These are phyloP conservation scores for Zalaria sp. DNA, from an alignment of 2,329 filamentous ascomycete genomes.

Conservation along the genomic window DNA sequence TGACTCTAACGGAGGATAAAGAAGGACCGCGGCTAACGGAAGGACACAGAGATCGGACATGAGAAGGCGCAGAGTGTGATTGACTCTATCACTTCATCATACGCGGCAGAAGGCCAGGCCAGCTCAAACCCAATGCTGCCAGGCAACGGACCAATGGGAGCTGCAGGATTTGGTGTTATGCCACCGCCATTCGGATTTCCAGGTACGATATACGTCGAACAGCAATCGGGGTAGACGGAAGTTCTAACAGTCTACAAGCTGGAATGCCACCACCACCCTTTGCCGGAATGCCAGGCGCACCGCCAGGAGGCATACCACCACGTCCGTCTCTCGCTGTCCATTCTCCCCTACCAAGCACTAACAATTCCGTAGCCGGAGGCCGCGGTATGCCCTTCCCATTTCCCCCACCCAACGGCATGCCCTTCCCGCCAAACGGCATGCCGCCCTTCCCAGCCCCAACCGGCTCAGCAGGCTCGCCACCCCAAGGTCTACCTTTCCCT, in stretches of 20 bases:
- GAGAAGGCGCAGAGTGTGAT: conserved; percentile 98
- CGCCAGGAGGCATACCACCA: conserved; percentile 19
- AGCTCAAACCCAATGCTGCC: conserved; percentile 69
- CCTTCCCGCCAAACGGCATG: conserved; percentile 14
- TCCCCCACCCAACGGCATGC: conserved; percentile 21
- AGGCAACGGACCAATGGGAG: conserved; percentile 33
- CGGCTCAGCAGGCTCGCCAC: conserved; percentile 14
- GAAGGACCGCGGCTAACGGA: conserved; percentile 4
- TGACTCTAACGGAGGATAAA: neutral
- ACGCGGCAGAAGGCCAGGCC: conserved; percentile 84
- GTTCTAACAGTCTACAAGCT: conserved; percentile 10
- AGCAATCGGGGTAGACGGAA: neutral
- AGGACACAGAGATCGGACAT: conserved; percentile 70
- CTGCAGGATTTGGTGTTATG: conserved; percentile 23
- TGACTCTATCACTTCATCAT: conserved; percentile 91
- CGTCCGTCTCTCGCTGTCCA: neutral
- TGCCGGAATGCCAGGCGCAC: conserved; percentile 20
- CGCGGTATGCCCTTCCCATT: conserved; percentile 20
- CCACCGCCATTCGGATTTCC: conserved; percentile 50
- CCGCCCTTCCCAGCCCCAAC: conserved; percentile 6
- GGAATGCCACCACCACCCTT: conserved; percentile 22
- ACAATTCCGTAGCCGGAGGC: conserved; percentile 8
- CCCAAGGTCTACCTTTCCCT: conserved; percentile 14
- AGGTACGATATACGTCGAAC: conserved; percentile 26
- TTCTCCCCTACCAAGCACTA: neutral